Conservation (phyloP, 768 basidiomycete genomes). For the Strobilomyces confusus region DNA sequence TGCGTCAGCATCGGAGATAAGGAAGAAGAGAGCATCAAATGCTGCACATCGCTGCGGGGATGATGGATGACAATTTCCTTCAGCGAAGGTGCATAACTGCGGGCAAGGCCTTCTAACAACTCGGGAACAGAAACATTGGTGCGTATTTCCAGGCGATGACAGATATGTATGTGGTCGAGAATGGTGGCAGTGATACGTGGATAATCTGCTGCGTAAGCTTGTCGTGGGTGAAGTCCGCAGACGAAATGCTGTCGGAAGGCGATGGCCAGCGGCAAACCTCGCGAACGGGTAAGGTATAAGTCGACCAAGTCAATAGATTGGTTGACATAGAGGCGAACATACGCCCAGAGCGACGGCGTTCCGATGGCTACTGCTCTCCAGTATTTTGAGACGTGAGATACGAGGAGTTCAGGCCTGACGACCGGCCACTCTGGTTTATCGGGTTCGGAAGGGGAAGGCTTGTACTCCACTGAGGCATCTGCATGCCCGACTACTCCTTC, state of each 20-base stretch:
- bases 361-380: conserved; percentile 41
- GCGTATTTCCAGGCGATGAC: conserved; percentile 24
- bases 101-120: conserved; percentile 21
- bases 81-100: conserved; percentile 22
- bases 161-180: conserved; percentile 25
- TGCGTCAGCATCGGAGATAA: conserved; percentile 21
- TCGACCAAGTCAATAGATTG: conserved; percentile 26
- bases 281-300: conserved; percentile 26
- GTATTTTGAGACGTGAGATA: conserved; percentile 39
- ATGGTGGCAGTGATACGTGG: conserved; percentile 21
- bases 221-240: conserved; percentile 19
- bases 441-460: neutral
- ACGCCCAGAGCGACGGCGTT: conserved; percentile 40
- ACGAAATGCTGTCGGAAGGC: conserved; percentile 22
- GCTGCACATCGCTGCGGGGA: conserved; percentile 9
- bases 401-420: conserved; percentile 28
- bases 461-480: neutral
- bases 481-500: conserved; percentile 12
- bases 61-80: conserved; percentile 25
- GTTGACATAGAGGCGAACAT: conserved; percentile 23
- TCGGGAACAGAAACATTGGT: conserved; percentile 24
- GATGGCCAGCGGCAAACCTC: conserved; percentile 20
- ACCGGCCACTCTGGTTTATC: conserved; percentile 9
- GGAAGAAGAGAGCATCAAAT: conserved; percentile 13
- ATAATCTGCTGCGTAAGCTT: conserved; percentile 20